These are phyloP conservation scores for Coniella lustricola DNA, from an alignment of 2,329 filamentous ascomycete species.

Conservation along the genomic window DNA sequence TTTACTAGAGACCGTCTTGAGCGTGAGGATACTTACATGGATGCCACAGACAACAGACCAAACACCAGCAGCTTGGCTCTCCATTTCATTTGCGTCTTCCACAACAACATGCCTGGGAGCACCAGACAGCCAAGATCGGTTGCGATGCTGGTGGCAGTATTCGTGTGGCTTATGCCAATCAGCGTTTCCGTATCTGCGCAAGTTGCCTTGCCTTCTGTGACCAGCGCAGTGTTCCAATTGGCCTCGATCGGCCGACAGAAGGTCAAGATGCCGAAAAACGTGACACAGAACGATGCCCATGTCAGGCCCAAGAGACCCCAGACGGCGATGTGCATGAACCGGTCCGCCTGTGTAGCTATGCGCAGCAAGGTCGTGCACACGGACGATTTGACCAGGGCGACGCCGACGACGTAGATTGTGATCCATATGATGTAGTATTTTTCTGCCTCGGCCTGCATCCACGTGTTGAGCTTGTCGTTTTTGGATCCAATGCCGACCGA, in stretches of 20 bases:
- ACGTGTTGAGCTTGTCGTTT: conserved; percentile 14
- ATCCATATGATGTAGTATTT: conserved; percentile 21
- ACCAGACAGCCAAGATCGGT: conserved; percentile 27
- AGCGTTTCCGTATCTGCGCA: conserved; percentile 17
- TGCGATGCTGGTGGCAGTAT: conserved; percentile 25
- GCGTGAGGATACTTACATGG: conserved; percentile 18
- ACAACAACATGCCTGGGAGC: conserved; percentile 26
- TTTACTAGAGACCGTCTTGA: too few relatives aligned
- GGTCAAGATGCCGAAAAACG: conserved; percentile 16
- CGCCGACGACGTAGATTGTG: conserved; percentile 18
- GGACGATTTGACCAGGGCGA: conserved; percentile 19
- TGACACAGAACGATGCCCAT: conserved; percentile 16
- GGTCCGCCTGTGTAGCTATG: conserved; percentile 3
- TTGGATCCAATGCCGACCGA: conserved; percentile 18
- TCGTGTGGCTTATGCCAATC: conserved; percentile 22
- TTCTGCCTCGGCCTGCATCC: conserved; percentile 11
- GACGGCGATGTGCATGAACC: conserved; percentile 1
- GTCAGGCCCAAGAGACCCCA: conserved; percentile 7
- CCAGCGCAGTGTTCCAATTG: conserved; percentile 14
- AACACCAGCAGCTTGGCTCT: conserved; percentile 19
- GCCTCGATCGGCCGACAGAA: conserved; percentile 17
- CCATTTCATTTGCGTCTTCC: conserved; percentile 26
- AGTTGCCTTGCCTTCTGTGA: conserved; percentile 8
- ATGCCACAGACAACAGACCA: conserved; percentile 21
- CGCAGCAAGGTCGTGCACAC: conserved; percentile 20